Evolutionary conservation across 257 asterid genomes (phyloP), one percentile per base, ranked within the genome.

Genomic region (Nicotiana noctiflora): DNA sequence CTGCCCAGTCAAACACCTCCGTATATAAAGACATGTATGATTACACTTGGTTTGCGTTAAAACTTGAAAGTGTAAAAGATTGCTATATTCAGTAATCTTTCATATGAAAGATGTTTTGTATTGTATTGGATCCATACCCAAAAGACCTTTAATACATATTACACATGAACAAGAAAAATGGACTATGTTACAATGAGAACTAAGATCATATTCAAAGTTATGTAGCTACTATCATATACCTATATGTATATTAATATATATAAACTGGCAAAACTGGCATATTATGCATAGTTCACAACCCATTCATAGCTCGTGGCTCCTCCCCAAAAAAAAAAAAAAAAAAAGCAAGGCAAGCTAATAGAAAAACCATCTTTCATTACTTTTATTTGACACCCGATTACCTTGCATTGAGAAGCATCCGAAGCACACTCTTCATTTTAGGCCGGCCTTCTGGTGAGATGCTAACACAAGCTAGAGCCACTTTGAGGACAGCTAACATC

Each of bases 371-470:
- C 15, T 72, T 72, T 49, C 61, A 21, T 72, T 1, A 23, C 78
- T 72, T 72, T 49, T 60, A 23, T 7, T 72, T 46, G 61, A 70
- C 46, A 49, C 76, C 18, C 29, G 46, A 52, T 91, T 87, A 92
- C 87, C 95, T 90, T 67, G 97, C 94, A 79, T 92, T 90, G 23
- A 92, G 89, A 62, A 92, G 91, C 98, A 94, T 89, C 17, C 91
- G 85, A 65, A 94, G 86, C 82, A 92, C 95, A 23, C 91, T 94
- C 78, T 90, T 94, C 98, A 92, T 91, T 81, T 90, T 91, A n/a
- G 97, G 98, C 87, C 97, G 90, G 51, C 90, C 86, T 31, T 89
- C 92, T 2, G 94, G 94, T 17, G 97, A 89, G 66, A 85, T 68
- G 59, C 88, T 88, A 57, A 94, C 92, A 70, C 98, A 94, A 84